These are phyloP conservation scores for Phylloporus gajari DNA, from an alignment of 1,284 basidiomycete species.

Conservation along the genomic window DNA sequence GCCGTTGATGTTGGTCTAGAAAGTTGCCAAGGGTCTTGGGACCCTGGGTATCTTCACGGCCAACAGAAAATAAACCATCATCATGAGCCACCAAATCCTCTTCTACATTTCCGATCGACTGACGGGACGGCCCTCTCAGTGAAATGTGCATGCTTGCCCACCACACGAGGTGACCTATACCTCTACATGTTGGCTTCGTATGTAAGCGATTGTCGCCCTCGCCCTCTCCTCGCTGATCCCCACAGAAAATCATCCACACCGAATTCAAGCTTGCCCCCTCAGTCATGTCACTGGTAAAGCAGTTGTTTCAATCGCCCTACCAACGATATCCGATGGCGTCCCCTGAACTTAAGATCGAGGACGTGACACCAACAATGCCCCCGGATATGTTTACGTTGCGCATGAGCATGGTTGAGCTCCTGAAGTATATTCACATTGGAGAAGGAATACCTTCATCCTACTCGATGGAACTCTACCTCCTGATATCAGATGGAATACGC, in stretches of 20 bases:
- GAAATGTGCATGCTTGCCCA: conserved; percentile 63
- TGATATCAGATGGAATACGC: conserved; percentile 60
- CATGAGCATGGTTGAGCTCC: conserved; percentile 66
- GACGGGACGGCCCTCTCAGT: conserved; percentile 48
- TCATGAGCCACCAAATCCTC: conserved; percentile 36
- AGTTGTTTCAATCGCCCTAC: conserved; percentile 55
- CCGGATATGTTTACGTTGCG: conserved; percentile 66
- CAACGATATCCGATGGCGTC: conserved; percentile 65
- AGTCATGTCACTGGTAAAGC: conserved; percentile 60
- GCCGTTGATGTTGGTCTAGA: conserved; percentile 46
- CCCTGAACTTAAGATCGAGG: conserved; percentile 60
- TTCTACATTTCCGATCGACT: not conserved
- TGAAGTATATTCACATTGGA: conserved; percentile 61
- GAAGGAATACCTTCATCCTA: conserved; percentile 60
- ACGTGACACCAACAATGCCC: conserved; percentile 51
- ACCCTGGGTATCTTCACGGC: conserved; percentile 65
- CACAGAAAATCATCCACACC: conserved; percentile 64
- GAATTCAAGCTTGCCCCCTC: conserved; percentile 72
- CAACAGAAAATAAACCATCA: too few relatives aligned
- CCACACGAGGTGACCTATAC: not conserved
- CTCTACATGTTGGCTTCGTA: conserved; percentile 61
- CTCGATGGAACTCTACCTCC: conserved; percentile 54
- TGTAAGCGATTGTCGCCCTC: conserved; percentile 26
- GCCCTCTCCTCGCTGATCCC: not conserved
- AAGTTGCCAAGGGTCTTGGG: conserved; percentile 61